These are phyloP conservation scores for Gryganskiella cystojenkinii DNA, from an alignment of 192 early-diverging fungal species.

Conservation along the genomic window DNA sequence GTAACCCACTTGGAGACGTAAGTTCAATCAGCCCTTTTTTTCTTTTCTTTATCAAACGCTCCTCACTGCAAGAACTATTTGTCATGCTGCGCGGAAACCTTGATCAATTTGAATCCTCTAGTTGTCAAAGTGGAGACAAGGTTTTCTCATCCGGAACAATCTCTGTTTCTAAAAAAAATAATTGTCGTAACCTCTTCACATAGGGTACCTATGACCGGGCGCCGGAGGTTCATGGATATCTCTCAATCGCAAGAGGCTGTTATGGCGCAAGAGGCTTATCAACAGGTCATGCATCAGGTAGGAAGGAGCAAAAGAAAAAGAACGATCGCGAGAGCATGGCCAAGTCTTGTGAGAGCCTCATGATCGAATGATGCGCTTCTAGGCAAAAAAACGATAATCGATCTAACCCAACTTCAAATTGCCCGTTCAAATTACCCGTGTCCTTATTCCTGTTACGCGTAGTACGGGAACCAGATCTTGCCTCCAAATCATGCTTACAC, in stretches of 20 bases:
- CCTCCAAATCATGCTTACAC: slow-evolving; percentile 72
- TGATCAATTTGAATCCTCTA: too few relatives aligned
- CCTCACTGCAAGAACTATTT: too few relatives aligned
- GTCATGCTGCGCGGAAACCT: neutral
- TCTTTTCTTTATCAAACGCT: neutral
- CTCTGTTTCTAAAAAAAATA: too few relatives aligned
- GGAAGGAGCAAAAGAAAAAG: too few relatives aligned
- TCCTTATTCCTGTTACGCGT: neutral
- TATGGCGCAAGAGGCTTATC: slow-evolving; percentile 79
- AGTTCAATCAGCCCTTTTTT: slow-evolving; percentile 1
- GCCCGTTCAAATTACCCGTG: neutral
- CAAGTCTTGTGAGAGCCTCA: too few relatives aligned
- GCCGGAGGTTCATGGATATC: slow-evolving; percentile 77
- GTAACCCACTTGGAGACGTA: slow-evolving; percentile 76
- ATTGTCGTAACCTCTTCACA: too few relatives aligned
- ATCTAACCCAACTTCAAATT: neutral
- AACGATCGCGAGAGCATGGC: too few relatives aligned
- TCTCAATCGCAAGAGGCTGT: slow-evolving; percentile 65
- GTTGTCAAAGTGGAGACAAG: too few relatives aligned
- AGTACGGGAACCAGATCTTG: slow-evolving; percentile 74
- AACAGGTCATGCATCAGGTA: slow-evolving; percentile 69
- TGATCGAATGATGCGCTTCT: too few relatives aligned
- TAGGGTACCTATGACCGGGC: slow-evolving; percentile 73
- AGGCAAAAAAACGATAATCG: too few relatives aligned
- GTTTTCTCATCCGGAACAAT: too few relatives aligned